phyloP scores from a whole-genome alignment of 768 basidiomycete species.

The Tulasnella sp. region DNA sequence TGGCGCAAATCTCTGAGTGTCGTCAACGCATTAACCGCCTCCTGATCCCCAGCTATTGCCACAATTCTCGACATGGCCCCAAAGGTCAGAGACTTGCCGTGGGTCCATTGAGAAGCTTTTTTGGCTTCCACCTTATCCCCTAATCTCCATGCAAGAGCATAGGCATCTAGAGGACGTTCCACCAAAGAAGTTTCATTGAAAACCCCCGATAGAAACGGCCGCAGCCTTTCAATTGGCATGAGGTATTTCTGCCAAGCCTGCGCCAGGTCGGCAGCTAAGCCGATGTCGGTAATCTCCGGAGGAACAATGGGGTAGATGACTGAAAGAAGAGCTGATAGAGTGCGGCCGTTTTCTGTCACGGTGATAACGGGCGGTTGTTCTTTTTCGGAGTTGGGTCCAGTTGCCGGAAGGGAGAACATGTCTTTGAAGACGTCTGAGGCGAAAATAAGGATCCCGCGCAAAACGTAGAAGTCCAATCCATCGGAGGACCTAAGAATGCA shows the following conservation, averaged over 20 bases:
- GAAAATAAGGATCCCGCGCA: slow-evolving; percentile 51
- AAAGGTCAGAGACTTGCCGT: neutral
- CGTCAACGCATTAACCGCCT: neutral
- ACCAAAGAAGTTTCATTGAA: neutral
- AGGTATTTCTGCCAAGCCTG: neutral
- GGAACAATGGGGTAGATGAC: neutral
- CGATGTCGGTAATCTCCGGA: no score
- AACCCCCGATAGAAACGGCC: neutral
- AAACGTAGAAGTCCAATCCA: slow-evolving; percentile 48
- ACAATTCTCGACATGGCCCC: neutral
- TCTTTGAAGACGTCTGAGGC: slow-evolving; percentile 56
- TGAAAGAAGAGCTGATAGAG: neutral
- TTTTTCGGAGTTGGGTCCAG: slow-evolving; percentile 17
- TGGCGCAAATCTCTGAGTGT: neutral
- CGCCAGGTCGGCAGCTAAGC: neutral
- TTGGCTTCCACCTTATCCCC: neutral
- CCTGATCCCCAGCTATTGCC: neutral
- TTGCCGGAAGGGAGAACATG: slow-evolving; percentile 43
- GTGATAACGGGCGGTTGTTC: neutral
- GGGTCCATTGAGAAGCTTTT: neutral
- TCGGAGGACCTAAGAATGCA: slow-evolving; percentile 56
- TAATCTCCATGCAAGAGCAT: slow-evolving; percentile 17
- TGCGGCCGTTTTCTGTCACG: neutral
- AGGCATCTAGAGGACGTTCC: neutral
- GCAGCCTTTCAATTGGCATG: neutral